Evolutionary conservation across 345 rosid species (phyloP).

Genomic region (Populus simonii): DNA sequence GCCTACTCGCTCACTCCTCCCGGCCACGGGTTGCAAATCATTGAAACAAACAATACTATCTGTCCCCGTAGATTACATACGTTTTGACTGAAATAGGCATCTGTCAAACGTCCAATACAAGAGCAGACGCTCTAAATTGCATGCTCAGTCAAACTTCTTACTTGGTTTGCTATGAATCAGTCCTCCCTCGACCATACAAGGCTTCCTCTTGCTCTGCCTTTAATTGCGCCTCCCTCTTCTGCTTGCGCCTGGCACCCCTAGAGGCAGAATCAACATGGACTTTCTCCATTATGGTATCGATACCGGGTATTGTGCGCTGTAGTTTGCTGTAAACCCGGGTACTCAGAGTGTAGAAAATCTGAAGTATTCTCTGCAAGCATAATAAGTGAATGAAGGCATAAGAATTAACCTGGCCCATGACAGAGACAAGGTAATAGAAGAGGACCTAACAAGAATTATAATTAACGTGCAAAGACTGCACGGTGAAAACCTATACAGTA

Average conservation of each 20-base stretch:
- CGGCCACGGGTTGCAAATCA: too few species aligned
- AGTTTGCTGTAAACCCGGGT: constrained; percentile 33
- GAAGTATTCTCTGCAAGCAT: constrained; percentile 42
- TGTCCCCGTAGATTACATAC: too few species aligned
- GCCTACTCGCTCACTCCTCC: too few species aligned
- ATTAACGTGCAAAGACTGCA: neutral
- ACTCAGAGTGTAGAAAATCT: constrained; percentile 45
- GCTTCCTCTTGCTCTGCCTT: constrained; percentile 31
- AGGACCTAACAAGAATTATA: neutral
- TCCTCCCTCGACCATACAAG: constrained; percentile 11
- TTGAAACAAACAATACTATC: too few species aligned
- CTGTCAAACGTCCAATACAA: too few species aligned
- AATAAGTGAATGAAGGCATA: neutral
- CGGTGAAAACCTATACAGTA: neutral
- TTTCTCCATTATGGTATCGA: constrained; percentile 46
- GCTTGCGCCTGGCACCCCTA: constrained; percentile 35
- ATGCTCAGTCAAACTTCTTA: too few species aligned
- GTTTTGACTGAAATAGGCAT: too few species aligned
- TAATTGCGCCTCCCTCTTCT: constrained; percentile 37
- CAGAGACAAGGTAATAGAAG: neutral
- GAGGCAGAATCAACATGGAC: constrained; percentile 37
- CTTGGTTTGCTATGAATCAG: constrained; percentile 5
- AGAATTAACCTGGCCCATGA: neutral
- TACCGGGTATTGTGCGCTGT: constrained; percentile 55
- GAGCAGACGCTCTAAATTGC: too few species aligned